phyloP scores from a whole-genome alignment of 306 rosid species.

The Vicia sativa region DNA sequence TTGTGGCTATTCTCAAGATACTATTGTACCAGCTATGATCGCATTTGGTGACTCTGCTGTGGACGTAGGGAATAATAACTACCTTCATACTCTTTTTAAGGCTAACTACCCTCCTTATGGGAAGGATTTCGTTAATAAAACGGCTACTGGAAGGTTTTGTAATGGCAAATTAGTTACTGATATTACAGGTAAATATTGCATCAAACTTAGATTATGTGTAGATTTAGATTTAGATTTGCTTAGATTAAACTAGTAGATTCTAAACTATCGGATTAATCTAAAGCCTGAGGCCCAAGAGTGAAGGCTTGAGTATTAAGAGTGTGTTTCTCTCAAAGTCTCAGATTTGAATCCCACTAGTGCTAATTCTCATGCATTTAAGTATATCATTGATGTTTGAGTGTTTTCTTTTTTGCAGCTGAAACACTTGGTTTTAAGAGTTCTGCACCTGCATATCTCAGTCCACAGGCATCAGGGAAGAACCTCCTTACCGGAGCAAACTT shows the following conservation, averaged over 20 bases:
- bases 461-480: conserved; percentile 88
- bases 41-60: conserved; percentile 95
- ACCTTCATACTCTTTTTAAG: conserved; percentile 72
- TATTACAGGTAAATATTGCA: conserved; percentile 65
- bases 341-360: not conserved
- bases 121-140: conserved; percentile 78
- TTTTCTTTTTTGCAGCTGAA: conserved; percentile 59
- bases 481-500: conserved; percentile 92
- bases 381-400: conserved; percentile 38
- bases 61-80: conserved; percentile 92
- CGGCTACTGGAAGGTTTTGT: conserved; percentile 92
- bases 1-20: conserved; percentile 66
- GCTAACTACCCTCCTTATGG: conserved; percentile 98
- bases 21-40: conserved; percentile 83
- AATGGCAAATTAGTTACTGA: conserved; percentile 96
- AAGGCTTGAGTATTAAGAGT: not conserved
- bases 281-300: not conserved
- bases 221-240: not conserved
- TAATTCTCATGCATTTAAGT: conserved; percentile 9
- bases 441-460: conserved; percentile 92
- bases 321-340: too few species aligned
- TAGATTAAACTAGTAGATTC: not conserved
- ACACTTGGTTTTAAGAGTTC: conserved; percentile 75
- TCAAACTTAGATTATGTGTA: not conserved
- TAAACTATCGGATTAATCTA: not conserved